phyloP scores from a whole-genome alignment of 176 grass and related monocot species.

The Aegilops speltoides region DNA sequence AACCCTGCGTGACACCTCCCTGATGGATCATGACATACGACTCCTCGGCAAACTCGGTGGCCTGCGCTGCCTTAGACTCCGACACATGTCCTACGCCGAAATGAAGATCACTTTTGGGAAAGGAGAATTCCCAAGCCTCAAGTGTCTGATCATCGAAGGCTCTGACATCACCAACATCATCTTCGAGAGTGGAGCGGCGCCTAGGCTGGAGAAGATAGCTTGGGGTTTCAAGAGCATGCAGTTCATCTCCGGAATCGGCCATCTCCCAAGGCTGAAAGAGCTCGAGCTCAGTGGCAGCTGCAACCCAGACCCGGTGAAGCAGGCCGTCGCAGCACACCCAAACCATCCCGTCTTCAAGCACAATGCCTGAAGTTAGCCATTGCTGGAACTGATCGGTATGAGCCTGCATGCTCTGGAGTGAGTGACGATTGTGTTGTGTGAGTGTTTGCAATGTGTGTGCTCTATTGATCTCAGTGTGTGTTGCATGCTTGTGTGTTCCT shows the following conservation, averaged over 20 bases:
- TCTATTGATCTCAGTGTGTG: neutral
- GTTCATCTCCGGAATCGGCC: neutral
- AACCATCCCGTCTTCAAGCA: neutral
- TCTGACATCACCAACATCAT: slow-evolving; percentile 3
- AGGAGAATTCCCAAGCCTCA: neutral
- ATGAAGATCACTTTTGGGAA: neutral
- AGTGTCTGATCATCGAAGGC: neutral
- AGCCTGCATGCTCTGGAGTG: neutral
- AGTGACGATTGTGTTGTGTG: no score
- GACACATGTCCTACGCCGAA: neutral
- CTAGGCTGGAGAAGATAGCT: slow-evolving; percentile 1
- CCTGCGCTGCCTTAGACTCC: neutral
- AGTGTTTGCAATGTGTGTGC: no score
- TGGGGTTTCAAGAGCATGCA: neutral
- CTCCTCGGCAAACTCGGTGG: neutral
- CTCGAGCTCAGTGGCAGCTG: neutral
- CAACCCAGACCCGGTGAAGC: neutral
- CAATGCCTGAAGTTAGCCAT: neutral
- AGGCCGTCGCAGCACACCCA: neutral
- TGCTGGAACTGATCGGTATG: neutral
- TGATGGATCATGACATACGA: neutral
- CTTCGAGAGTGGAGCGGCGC: neutral
- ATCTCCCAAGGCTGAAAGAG: neutral
- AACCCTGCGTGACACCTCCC: slow-evolving; percentile 2
- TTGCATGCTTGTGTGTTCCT: neutral